phyloP scores from a whole-genome alignment of 2,329 filamentous ascomycete species.

The Tolypocladium pustulatum region DNA sequence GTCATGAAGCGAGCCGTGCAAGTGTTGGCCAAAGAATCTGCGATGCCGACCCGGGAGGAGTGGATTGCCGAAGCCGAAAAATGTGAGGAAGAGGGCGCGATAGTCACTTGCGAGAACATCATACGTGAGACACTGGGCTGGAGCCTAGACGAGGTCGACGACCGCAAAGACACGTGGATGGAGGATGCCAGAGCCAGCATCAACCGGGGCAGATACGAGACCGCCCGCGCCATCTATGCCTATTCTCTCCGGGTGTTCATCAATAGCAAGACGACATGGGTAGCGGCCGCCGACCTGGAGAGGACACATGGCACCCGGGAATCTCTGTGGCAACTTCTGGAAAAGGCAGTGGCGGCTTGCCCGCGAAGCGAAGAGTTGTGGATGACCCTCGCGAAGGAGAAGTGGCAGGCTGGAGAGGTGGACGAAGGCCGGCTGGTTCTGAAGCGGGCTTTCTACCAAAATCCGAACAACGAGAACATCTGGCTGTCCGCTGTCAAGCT shows the following conservation, averaged over 20 bases:
- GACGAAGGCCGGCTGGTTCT: conserved; percentile 80
- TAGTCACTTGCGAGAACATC: conserved; percentile 79
- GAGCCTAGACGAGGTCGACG: conserved; percentile 89
- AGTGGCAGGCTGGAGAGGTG: conserved; percentile 79
- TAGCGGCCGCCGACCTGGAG: conserved; percentile 83
- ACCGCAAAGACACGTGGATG: conserved; percentile 91
- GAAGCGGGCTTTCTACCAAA: conserved; percentile 83
- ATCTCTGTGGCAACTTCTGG: conserved; percentile 71
- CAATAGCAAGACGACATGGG: conserved; percentile 79
- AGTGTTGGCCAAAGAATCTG: conserved; percentile 77
- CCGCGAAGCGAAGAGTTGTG: conserved; percentile 85
- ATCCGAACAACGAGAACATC: conserved; percentile 95
- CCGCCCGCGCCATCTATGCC: conserved; percentile 85
- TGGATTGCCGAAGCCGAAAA: conserved; percentile 94
- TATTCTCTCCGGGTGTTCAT: conserved; percentile 85
- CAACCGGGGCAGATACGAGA: conserved; percentile 73
- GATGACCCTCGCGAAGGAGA: conserved; percentile 94
- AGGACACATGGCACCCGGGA: conserved; percentile 80
- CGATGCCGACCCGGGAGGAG: conserved; percentile 94
- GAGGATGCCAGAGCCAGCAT: conserved; percentile 82
- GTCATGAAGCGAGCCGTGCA: conserved; percentile 94
- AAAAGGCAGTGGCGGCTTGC: conserved; percentile 89
- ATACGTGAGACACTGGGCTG: conserved; percentile 89
- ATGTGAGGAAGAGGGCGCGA: conserved; percentile 84
- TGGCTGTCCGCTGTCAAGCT: conserved; percentile 95